These are phyloP conservation scores for Bifiguratus adelaidae DNA, from an alignment of 192 early-diverging fungal genomes.

Conservation along the genomic window DNA sequence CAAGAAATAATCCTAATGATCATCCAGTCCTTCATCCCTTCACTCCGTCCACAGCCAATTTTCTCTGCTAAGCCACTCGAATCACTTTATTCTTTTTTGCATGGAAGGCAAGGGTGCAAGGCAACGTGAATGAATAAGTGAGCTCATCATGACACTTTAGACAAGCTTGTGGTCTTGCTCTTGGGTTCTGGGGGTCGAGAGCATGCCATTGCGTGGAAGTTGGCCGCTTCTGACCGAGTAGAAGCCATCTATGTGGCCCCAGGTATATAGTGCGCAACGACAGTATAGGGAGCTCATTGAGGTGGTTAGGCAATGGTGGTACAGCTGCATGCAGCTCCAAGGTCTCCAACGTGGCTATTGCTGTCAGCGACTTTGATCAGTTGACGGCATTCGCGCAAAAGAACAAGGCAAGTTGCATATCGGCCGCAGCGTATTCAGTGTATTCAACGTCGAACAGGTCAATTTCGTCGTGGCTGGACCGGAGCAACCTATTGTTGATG, in stretches of 20 bases:
- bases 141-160: constrained; percentile 11
- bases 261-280: too few species aligned
- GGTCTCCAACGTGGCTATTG: constrained; percentile 73
- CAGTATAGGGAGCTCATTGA: too few species aligned
- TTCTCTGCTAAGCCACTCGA: too few species aligned
- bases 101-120: too few species aligned
- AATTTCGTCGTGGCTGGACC: constrained; percentile 88
- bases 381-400: constrained; percentile 70
- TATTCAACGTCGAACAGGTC: constrained; percentile 29
- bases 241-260: constrained; percentile 85
- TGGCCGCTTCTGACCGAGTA: constrained; percentile 70
- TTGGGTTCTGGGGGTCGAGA: constrained; percentile 95
- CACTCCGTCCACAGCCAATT: too few species aligned
- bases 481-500: constrained; percentile 94
- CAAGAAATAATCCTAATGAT: too few species aligned
- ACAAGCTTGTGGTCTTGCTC: constrained; percentile 65
- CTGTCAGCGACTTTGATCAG: constrained; percentile 56
- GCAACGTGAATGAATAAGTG: too few species aligned
- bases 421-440: neutral
- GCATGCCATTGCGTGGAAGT: constrained; percentile 89
- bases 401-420: constrained; percentile 42
- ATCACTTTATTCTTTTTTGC: too few species aligned
- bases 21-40: too few species aligned
- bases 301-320: constrained; percentile 88
- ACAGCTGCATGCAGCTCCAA: constrained; percentile 62